phyloP scores from a whole-genome alignment of 2,329 filamentous ascomycete genomes.

The Aspergillus costaricaensis region DNA sequence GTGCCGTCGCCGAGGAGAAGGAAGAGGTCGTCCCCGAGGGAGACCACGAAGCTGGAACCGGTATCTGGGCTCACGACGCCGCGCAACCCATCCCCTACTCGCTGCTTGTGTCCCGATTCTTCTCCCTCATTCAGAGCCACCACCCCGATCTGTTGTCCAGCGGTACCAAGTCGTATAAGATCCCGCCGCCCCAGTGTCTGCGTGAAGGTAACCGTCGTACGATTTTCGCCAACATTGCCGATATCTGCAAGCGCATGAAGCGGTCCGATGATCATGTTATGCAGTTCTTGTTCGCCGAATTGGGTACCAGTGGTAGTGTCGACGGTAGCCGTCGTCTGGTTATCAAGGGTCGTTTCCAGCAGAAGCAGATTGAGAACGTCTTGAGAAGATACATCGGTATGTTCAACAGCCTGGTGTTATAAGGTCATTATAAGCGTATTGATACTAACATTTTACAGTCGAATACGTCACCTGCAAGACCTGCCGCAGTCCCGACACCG shows the following conservation, averaged over 20 bases:
- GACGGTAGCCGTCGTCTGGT: slow-evolving; percentile 90
- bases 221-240: slow-evolving; percentile 97
- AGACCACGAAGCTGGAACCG: slow-evolving; percentile 83
- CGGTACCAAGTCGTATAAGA: slow-evolving; percentile 96
- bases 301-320: slow-evolving; percentile 95
- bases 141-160: slow-evolving; percentile 93
- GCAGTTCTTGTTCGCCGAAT: slow-evolving; percentile 93
- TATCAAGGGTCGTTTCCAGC: slow-evolving; percentile 99
- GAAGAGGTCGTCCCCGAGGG: slow-evolving; percentile 63
- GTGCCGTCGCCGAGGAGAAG: slow-evolving; percentile 57
- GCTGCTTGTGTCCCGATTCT: slow-evolving; percentile 87
- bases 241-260: slow-evolving; percentile 99
- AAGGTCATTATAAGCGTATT: background rate
- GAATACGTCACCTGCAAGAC: slow-evolving; percentile 99
- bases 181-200: slow-evolving; percentile 95
- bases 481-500: slow-evolving; percentile 89
- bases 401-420: slow-evolving; percentile 35
- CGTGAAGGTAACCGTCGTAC: slow-evolving; percentile 99
- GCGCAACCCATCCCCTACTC: slow-evolving; percentile 78
- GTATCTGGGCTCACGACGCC: slow-evolving; percentile 84
- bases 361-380: slow-evolving; percentile 98
- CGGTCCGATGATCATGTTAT: slow-evolving; percentile 96
- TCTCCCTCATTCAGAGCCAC: slow-evolving; percentile 89
- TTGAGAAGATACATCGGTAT: slow-evolving; percentile 90
- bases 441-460: slow-evolving; percentile 51